Evolutionary conservation across 2,329 filamentous ascomycete species (phyloP), one percentile per base, ranked within the genome.

Genomic region (Arthroderma sp.): DNA sequence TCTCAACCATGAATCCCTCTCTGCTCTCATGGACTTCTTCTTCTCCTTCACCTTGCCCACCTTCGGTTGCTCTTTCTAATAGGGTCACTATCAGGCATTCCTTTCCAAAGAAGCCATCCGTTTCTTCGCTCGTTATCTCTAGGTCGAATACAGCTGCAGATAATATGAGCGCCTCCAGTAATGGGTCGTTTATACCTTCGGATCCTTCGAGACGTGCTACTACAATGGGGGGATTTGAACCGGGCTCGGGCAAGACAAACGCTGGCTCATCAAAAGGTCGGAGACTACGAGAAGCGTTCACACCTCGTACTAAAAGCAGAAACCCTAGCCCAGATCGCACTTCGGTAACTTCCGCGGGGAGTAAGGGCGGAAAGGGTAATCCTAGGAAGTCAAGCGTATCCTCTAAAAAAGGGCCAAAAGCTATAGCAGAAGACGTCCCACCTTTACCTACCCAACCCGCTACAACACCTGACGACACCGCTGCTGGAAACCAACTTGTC

Each of bases 261-360:
- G 31, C n/a, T 22, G 38, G 44, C 28, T 49, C 49, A n/a, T 88
- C 85, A 6, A 82, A 83, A 7, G 78, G 75, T 42, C 76, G 78
- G 56, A 84, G 80, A 56, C 68, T 89, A 49, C 82, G 76, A 60
- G 79, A 81, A 57, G 82, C 81, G 8, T 85, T 91, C 55, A 75
- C 67, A 47, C 62, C 60, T 6, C 58, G 56, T 7, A 78, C 74
- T 55, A 77, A 71, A 57, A 70, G 65, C 47, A 58, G 66, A 28
- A 69, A 65, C 49, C 64, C 66, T 47, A 73, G 68, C 51, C 68
- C 67, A 30, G 70, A 73, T 47, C 57, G 62, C 11, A 64, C 68
- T 31, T 62, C 63, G 34, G 51, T 57, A 7, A 69, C 66, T 45
- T 66, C 68, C 27, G 50, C 54, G 4, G 61, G 58, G 29, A 65